Conservation (phyloP, 495 filamentous ascomycete species). For the Trichoderma asperelloides region DNA sequence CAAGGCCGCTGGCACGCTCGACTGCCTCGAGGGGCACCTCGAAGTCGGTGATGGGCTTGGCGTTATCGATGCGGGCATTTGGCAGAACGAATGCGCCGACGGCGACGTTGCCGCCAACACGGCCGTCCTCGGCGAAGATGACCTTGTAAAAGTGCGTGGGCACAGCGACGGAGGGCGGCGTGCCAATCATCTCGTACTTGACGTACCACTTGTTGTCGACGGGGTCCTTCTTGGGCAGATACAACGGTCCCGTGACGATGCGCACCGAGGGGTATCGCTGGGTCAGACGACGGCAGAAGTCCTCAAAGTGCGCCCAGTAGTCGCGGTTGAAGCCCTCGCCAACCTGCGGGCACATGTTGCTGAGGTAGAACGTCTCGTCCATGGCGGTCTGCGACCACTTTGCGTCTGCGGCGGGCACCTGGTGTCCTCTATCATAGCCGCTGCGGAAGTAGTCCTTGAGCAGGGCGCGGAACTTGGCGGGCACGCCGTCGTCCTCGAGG, state of each 20-base stretch:
- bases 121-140: slow-evolving; percentile 84
- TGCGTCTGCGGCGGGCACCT: slow-evolving; percentile 94
- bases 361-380: slow-evolving; percentile 85
- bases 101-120: slow-evolving; percentile 64
- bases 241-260: slow-evolving; percentile 88
- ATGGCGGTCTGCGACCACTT: slow-evolving; percentile 92
- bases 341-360: slow-evolving; percentile 97
- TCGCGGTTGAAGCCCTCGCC: slow-evolving; percentile 96
- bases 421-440: slow-evolving; percentile 94
- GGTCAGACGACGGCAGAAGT: slow-evolving; percentile 83
- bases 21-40: slow-evolving; percentile 89
- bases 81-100: slow-evolving; percentile 92
- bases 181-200: slow-evolving; percentile 92
- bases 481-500: slow-evolving; percentile 69
- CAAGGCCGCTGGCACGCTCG: slow-evolving; percentile 82
- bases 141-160: slow-evolving; percentile 99
- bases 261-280: slow-evolving; percentile 74
- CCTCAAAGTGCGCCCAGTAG: slow-evolving; percentile 98
- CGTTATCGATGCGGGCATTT: slow-evolving; percentile 82
- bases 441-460: slow-evolving; percentile 88
- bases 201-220: slow-evolving; percentile 89
- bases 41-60: slow-evolving; percentile 76
- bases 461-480: slow-evolving; percentile 78
- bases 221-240: slow-evolving; percentile 70
- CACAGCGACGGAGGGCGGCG: slow-evolving; percentile 87